Evolutionary conservation across 441 rosid species (phyloP), one percentile per base, ranked within the genome.

Genomic region (Arabidopsis lyrata): DNA sequence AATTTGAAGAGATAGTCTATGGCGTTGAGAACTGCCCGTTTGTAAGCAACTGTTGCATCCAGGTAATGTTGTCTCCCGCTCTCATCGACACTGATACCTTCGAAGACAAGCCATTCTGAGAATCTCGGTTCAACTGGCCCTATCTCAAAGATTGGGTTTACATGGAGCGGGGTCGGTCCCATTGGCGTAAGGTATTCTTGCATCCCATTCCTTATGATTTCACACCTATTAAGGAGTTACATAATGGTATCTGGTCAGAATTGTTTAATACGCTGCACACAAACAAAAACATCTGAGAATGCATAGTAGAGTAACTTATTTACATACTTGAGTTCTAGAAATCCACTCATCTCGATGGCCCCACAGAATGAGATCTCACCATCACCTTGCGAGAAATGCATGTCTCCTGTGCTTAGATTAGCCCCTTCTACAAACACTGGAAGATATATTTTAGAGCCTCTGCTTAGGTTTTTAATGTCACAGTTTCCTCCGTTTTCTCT

Each of bases 341-440:
- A 95, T 11, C 98, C 98, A 72, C 98, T 95, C 96, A 95, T 95
- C 85, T 95, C 97, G 10, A 95, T 95, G 42, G 97, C 99, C 0
- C 97, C 97, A 4, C 99, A 92, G 85, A 95, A 89, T 5, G 99
- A 75, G 61, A 95, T 83, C 81, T 92, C 97, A 68, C 97, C 99
- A 77, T 92, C 99, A 7, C 97, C 97, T 85, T 95, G 97, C 15
- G 99, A 92, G 60, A 92, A 95, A 78, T 95, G 97, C 97, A 95
- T 95, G 55, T 95, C 99, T 5, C 99, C 97, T 0, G 97, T 87
- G 56, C 98, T 92, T 70, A 95, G 81, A 63, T 95, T 90, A 39
- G 97, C 99, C 29, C 96, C 97, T 65, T 89, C 98, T 1, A 92
- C 85, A 44, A 90, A 90, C 36, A 92, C 96, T 5, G 99, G 96